Percentiles rank a stretch among this genome's conserved stretches.
These are phyloP conservation scores for Peronosclerospora sorghi DNA, from an alignment of 352 stramenopile species.

Conservation along the genomic window DNA sequence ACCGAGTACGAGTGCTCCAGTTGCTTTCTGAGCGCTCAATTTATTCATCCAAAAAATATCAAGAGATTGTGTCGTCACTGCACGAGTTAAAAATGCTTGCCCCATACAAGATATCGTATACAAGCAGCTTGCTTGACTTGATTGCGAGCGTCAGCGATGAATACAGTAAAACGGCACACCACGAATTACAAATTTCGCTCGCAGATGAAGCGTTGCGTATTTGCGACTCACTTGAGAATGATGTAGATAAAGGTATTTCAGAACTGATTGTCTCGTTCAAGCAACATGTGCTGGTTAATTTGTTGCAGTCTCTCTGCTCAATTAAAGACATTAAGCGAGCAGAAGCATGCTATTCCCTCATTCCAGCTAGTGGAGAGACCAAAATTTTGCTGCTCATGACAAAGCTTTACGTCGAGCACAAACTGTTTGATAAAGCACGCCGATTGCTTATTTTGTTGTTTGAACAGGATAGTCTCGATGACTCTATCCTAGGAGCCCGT, in stretches of 20 bases:
- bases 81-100: conserved; percentile 65
- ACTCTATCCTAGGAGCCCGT: conserved; percentile 33
- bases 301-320: conserved; percentile 36
- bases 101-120: conserved; percentile 46
- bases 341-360: conserved; percentile 45
- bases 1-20: conserved; percentile 43
- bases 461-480: conserved; percentile 34
- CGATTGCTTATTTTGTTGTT: conserved; percentile 35
- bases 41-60: conserved; percentile 3
- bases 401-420: conserved; percentile 39
- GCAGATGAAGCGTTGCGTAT: conserved; percentile 49
- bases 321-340: conserved; percentile 41
- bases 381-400: conserved; percentile 39
- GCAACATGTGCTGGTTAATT: conserved; percentile 29
- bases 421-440: conserved; percentile 40
- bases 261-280: conserved; percentile 26
- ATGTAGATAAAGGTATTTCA: conserved; percentile 17
- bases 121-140: conserved; percentile 30
- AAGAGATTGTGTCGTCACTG: conserved; percentile 38
- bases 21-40: conserved; percentile 11
- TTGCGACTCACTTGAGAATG: conserved; percentile 36
- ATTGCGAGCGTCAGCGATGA: conserved; percentile 39
- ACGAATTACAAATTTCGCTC: conserved; percentile 34
- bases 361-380: conserved; percentile 23
- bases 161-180: conserved; percentile 23